These are phyloP conservation scores for Dryas alaskensis DNA, from an alignment of 306 rosid species.

Conservation along the genomic window DNA sequence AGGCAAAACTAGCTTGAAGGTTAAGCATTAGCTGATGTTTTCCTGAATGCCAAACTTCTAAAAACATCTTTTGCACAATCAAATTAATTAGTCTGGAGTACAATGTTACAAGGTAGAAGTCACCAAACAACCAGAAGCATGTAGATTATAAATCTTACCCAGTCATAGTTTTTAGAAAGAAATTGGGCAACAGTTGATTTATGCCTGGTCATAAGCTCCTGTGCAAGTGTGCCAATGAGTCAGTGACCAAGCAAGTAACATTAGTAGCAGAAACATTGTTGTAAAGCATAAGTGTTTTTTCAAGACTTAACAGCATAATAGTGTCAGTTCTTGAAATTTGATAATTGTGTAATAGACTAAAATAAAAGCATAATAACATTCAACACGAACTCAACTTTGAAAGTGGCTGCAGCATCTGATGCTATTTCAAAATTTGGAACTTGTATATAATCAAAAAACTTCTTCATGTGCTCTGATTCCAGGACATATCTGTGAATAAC, in stretches of 20 bases:
- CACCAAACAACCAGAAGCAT: background rate
- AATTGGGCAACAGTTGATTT: slow-evolving; percentile 43
- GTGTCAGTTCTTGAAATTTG: background rate
- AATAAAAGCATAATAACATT: background rate
- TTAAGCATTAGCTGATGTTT: background rate
- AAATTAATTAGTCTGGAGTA: background rate
- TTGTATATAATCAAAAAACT: slow-evolving; percentile 39
- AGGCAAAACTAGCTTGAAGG: background rate
- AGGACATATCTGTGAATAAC: slow-evolving; percentile 27
- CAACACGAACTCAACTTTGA: slow-evolving; percentile 21
- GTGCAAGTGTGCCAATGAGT: background rate
- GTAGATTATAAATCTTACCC: slow-evolving; percentile 28
- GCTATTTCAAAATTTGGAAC: slow-evolving; percentile 37
- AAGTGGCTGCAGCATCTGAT: slow-evolving; percentile 43
- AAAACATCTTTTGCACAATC: background rate
- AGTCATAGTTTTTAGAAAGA: slow-evolving; percentile 37
- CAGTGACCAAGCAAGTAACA: background rate
- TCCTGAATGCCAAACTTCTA: background rate
- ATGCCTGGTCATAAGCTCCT: slow-evolving; percentile 54
- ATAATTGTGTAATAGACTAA: background rate
- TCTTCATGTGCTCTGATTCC: slow-evolving; percentile 41
- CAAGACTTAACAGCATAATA: background rate
- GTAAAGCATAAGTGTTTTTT: background rate
- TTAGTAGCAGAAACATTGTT: background rate
- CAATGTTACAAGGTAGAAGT: background rate